phyloP scores from a whole-genome alignment of 129 eudicot genomes.

The Scalesia atractyloides region DNA sequence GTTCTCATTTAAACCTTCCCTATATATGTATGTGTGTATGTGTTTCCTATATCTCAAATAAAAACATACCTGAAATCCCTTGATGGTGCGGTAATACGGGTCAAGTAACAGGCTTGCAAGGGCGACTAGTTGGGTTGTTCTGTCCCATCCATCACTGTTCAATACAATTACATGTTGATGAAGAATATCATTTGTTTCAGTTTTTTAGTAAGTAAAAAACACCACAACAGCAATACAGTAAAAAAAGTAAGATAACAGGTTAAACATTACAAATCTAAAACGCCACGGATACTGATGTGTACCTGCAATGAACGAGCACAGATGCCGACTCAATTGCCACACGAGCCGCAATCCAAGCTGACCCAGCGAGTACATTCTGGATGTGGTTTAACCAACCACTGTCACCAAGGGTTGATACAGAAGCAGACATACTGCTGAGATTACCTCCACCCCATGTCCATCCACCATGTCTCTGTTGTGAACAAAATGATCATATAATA shows the following conservation, averaged over 20 bases:
- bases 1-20: too few species aligned
- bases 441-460: slow-evolving; percentile 99
- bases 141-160: slow-evolving; percentile 98
- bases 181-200: slow-evolving; percentile 1
- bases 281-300: slow-evolving; percentile 1
- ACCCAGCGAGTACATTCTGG: slow-evolving; percentile 91
- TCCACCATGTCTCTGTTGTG: slow-evolving; percentile 88
- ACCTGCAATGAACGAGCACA: slow-evolving; percentile 99
- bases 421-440: slow-evolving; percentile 98
- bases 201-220: neutral
- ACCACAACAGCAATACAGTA: neutral
- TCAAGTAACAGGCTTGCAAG: slow-evolving; percentile 95
- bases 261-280: neutral
- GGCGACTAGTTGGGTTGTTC: slow-evolving; percentile 92
- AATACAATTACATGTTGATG: slow-evolving; percentile 19
- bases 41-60: neutral
- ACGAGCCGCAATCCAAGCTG: slow-evolving; percentile 99
- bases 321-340: slow-evolving; percentile 87
- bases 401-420: slow-evolving; percentile 98
- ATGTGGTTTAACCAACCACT: slow-evolving; percentile 98
- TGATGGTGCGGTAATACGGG: slow-evolving; percentile 95
- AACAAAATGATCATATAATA: neutral
- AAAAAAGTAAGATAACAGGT: neutral
- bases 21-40: neutral
- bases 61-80: slow-evolving; percentile 86